A percentile compares a stretch with the other conserved stretches of the same genome.
These are phyloP conservation scores for Exutisphaerella laricina DNA, from an alignment of 2,329 filamentous ascomycete species.

Conservation along the genomic window DNA sequence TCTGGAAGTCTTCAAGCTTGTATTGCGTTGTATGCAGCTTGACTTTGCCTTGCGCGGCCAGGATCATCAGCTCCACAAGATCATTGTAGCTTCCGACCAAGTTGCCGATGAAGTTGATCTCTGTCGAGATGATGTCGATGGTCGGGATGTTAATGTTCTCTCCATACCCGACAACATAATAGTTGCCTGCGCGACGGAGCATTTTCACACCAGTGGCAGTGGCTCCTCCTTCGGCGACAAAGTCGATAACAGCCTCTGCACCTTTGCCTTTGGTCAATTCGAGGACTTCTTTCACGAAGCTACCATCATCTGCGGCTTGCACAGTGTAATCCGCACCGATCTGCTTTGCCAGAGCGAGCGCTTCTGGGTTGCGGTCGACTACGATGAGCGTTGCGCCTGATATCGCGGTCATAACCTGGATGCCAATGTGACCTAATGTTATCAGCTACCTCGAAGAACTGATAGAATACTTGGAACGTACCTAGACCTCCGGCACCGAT, in stretches of 20 bases:
- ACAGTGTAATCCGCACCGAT: conserved; percentile 25
- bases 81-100: conserved; percentile 24
- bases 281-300: conserved; percentile 23
- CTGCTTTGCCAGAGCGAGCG: conserved; percentile 23
- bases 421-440: conserved; percentile 25
- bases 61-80: conserved; percentile 23
- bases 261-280: conserved; percentile 22
- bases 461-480: too few species aligned
- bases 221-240: conserved; percentile 25
- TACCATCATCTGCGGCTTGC: conserved; percentile 15
- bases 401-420: conserved; percentile 27
- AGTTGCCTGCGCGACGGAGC: conserved; percentile 25
- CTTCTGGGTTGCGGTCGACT: conserved; percentile 23
- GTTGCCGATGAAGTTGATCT: conserved; percentile 27
- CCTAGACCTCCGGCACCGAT: conserved; percentile 25
- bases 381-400: conserved; percentile 24
- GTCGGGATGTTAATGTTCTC: conserved; percentile 22
- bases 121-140: conserved; percentile 26
- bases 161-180: conserved; percentile 26
- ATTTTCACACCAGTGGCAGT: conserved; percentile 25
- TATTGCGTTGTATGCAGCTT: conserved; percentile 24
- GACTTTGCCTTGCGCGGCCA: conserved; percentile 25
- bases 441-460: too few species aligned
- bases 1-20: conserved; percentile 26
- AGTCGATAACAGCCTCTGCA: conserved; percentile 26